Conservation (phyloP, 805 yeast species). For the Saturnispora serradocipensis region DNA sequence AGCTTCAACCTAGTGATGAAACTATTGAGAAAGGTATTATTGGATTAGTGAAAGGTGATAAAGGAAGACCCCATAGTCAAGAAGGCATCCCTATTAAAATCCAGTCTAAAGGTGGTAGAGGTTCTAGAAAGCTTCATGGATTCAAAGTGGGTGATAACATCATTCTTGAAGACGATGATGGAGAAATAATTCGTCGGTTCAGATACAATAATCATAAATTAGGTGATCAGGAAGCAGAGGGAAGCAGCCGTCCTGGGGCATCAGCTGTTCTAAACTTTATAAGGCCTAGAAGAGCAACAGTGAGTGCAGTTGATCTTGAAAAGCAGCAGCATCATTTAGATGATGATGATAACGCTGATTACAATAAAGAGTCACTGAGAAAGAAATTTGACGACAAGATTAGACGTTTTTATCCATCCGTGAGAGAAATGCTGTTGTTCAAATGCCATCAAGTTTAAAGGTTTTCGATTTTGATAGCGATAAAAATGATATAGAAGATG, state of each 20-base stretch:
- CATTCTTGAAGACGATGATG: conserved; percentile 82
- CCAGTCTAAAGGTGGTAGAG: not conserved
- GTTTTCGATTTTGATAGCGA: no score
- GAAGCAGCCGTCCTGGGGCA: not conserved
- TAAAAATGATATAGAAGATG: no score
- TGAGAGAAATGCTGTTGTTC: conserved; percentile 15
- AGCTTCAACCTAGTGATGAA: conserved; percentile 5
- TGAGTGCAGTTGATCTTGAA: conserved; percentile 7
- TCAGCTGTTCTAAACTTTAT: not conserved
- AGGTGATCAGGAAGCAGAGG: not conserved
- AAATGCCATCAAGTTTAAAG: conserved; percentile 6
- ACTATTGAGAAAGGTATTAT: conserved; percentile 7
- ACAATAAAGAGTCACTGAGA: conserved; percentile 9
- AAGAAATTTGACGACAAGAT: conserved; percentile 20
- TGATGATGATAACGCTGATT: not conserved
- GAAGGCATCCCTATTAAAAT: not conserved
- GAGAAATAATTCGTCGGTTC: conserved; percentile 82
- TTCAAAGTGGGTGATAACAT: conserved; percentile 71
- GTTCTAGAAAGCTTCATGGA: conserved; percentile 42
- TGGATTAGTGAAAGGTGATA: conserved; percentile 4
- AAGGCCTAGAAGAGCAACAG: conserved; percentile 5
- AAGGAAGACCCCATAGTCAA: not conserved
- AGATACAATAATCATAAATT: conserved; percentile 43
- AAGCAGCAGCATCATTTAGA: not conserved
- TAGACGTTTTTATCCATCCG: conserved; percentile 19